Evolutionary conservation across 306 rosid genomes (phyloP), one percentile per base, ranked within the genome.

Genomic region (Medicago lupulina): DNA sequence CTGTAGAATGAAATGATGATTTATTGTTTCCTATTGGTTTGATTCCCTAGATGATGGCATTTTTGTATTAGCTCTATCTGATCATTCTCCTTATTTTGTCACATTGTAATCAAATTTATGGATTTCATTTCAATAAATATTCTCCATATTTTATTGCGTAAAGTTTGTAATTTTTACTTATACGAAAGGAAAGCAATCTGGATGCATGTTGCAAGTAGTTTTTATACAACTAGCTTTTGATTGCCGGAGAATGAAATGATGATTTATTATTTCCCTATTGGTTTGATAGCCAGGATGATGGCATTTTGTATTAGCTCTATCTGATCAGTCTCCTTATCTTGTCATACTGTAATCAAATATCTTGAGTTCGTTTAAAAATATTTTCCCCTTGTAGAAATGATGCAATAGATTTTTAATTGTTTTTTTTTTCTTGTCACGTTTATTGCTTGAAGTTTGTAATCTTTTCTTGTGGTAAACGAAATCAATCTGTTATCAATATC

Each of bases 241-340:
- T 17, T 53, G 2, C 1, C 3, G 13, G n/a, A n/a, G 59, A 53
- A 17, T 53, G 59, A 53, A 53, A 17, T 53, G 60, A 53, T 53
- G 60, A 53, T 53, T 53, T 8, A 19, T 53, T 53, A 53, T 79
- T 65, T 64, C 83, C 81, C 79, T 53, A 53, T 53, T 53, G 60
- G 60, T 53, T 53, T 53, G 60, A 53, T 53, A 8, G 60, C 60
- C 60, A 6, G 44, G 10, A 83, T 79, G 83, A 79, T 79, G 86
- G 81, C 78, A 70, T 19, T 19, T 17, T 31, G 76, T 81, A 81
- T 81, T 81, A 81, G 84, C 86, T 83, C 78, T 83, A 75, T 74
- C 79, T 75, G 83, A 83, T 57, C 76, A 83, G 71, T 79, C 84
- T 79, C 86, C 12, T 3, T 1, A 25, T 25, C 2, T 25, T 25